Percentiles rank a stretch among this genome's conserved stretches.
These are phyloP conservation scores for Centrapalus pauciflorus DNA, from an alignment of 129 eudicot species.

Conservation along the genomic window DNA sequence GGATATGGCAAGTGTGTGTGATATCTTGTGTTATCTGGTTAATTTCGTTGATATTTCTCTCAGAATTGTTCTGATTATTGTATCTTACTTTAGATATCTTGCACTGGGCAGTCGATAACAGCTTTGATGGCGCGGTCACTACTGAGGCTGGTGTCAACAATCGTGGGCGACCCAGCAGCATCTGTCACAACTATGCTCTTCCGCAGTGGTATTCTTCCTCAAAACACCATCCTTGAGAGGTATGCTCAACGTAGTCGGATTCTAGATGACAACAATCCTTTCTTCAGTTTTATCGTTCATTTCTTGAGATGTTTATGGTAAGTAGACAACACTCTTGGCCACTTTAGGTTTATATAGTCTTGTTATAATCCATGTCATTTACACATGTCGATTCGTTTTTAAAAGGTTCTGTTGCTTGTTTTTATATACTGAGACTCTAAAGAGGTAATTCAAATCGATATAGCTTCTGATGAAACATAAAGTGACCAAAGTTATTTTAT, in stretches of 20 bases:
- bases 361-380: too few species aligned
- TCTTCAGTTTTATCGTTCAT: slow-evolving; percentile 12
- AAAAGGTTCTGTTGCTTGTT: too few species aligned
- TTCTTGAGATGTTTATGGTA: slow-evolving; percentile 28
- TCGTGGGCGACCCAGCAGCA: slow-evolving; percentile 15
- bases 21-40: background rate
- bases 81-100: slow-evolving; percentile 8
- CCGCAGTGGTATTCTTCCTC: slow-evolving; percentile 28
- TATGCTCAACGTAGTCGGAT: slow-evolving; percentile 6
- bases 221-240: slow-evolving; percentile 14
- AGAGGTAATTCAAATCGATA: too few species aligned
- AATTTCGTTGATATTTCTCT: background rate
- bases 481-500: too few species aligned
- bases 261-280: slow-evolving; percentile 19
- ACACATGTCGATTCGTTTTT: too few species aligned
- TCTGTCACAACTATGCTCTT: slow-evolving; percentile 20
- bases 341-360: background rate
- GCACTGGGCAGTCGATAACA: slow-evolving; percentile 16
- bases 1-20: slow-evolving; percentile 2
- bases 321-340: background rate
- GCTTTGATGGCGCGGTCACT: slow-evolving; percentile 2
- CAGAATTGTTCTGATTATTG: background rate
- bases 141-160: slow-evolving; percentile 3
- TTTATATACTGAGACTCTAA: too few species aligned
- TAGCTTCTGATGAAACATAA: too few species aligned